Conservation (phyloP, 2,329 filamentous ascomycete genomes). For the Zasmidium angulare region DNA sequence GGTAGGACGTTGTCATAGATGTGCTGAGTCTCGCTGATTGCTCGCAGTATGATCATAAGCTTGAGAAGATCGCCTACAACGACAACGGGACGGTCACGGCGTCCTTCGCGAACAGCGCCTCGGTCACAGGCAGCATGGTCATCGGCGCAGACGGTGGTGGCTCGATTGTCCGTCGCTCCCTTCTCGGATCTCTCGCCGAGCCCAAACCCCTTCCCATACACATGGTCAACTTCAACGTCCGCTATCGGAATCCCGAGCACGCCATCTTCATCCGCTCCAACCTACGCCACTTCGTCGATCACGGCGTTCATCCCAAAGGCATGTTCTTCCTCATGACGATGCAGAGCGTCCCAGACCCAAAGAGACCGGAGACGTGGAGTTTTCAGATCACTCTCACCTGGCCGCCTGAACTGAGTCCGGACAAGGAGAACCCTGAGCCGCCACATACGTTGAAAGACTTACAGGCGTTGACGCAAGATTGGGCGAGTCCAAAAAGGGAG, state of each 20-base stretch:
- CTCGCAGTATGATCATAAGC: not conserved
- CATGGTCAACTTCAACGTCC: slow-evolving; percentile 4
- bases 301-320: slow-evolving; percentile 10
- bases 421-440: not conserved
- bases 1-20: not conserved
- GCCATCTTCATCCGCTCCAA: slow-evolving; percentile 11
- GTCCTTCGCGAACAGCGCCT: slow-evolving; percentile 13
- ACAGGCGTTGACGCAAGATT: not conserved
- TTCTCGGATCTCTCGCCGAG: slow-evolving; percentile 1
- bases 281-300: slow-evolving; percentile 15
- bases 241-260: slow-evolving; percentile 13
- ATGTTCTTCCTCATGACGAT: slow-evolving; percentile 10
- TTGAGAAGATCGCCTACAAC: slow-evolving; percentile 4
- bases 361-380: slow-evolving; percentile 18
- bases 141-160: slow-evolving; percentile 21
- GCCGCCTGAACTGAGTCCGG: not conserved
- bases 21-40: not conserved
- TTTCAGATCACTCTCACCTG: slow-evolving; percentile 16
- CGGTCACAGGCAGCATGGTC: slow-evolving; percentile 14
- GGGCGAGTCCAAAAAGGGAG: not conserved
- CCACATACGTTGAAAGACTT: slow-evolving; percentile 17
- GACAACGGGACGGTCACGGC: slow-evolving; percentile 17
- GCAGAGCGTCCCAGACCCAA: slow-evolving; percentile 12
- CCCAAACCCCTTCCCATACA: not conserved
- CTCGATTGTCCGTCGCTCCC: slow-evolving; percentile 15